Conservation (phyloP, 2,329 filamentous ascomycete genomes). For the Purpureocillium takamizusanense region DNA sequence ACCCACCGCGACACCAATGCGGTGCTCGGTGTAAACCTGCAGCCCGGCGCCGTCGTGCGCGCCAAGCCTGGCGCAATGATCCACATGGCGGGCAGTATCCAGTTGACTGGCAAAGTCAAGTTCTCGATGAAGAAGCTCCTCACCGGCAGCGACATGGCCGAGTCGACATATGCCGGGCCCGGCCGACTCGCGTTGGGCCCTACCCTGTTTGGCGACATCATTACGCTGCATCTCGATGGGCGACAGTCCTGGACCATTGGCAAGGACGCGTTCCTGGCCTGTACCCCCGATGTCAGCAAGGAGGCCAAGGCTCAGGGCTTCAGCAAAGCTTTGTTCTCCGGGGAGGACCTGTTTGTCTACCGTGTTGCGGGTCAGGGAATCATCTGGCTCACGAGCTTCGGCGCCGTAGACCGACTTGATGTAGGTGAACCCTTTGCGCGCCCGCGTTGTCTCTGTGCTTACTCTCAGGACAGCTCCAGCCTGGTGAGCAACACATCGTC, state of each 20-base stretch:
- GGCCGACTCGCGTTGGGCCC: slow-evolving; percentile 9
- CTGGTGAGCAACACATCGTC: slow-evolving; percentile 12
- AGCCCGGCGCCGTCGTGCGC: slow-evolving; percentile 6
- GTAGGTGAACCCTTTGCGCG: slow-evolving; percentile 6
- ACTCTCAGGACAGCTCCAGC: slow-evolving; percentile 6
- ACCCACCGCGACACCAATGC: slow-evolving; percentile 10
- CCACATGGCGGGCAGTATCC: slow-evolving; percentile 10
- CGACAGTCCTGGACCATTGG: slow-evolving; percentile 9
- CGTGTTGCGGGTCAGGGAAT: slow-evolving; percentile 8
- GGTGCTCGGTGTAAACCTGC: slow-evolving; percentile 9
- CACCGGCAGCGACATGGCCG: slow-evolving; percentile 10
- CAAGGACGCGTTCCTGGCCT: slow-evolving; percentile 11
- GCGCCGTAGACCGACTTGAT: slow-evolving; percentile 11
- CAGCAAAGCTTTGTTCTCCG: slow-evolving; percentile 11
- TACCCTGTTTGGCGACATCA: slow-evolving; percentile 11
- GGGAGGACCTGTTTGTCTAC: slow-evolving; percentile 13
- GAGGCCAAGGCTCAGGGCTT: slow-evolving; percentile 11
- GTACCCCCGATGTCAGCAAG: slow-evolving; percentile 9
- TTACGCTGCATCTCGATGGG: slow-evolving; percentile 10
- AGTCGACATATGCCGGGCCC: slow-evolving; percentile 9
- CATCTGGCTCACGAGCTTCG: slow-evolving; percentile 12
- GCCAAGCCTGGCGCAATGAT: slow-evolving; percentile 11
- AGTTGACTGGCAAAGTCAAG: slow-evolving; percentile 11
- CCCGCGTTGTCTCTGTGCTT: no score
- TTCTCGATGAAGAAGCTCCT: slow-evolving; percentile 12